Evolutionary conservation across 768 basidiomycete species (phyloP).

Genomic region (Suillus decipiens): DNA sequence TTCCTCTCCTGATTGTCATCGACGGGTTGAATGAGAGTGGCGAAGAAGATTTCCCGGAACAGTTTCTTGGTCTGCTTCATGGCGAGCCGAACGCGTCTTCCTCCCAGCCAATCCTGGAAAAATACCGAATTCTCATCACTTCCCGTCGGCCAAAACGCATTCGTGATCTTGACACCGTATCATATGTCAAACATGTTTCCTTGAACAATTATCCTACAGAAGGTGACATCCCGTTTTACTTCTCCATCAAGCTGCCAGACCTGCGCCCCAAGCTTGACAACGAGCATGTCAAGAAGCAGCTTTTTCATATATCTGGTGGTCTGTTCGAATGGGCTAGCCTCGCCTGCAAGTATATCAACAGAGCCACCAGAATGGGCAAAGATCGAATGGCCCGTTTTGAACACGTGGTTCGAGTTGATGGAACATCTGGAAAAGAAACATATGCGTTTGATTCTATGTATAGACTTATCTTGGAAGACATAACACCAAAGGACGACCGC

Average conservation of each 20-base stretch:
- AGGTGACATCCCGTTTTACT: constrained; percentile 9
- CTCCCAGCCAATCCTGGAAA: constrained; percentile 3
- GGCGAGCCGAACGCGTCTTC: background rate
- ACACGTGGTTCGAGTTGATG: background rate
- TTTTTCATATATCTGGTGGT: constrained; percentile 7
- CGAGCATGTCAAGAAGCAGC: background rate
- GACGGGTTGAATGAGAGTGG: constrained; percentile 26
- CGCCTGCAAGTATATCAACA: constrained; percentile 17
- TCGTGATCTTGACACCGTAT: constrained; percentile 7
- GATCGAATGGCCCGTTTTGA: constrained; percentile 3
- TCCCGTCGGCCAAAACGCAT: constrained; percentile 13
- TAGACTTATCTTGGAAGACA: background rate
- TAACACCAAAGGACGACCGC: constrained; percentile 3
- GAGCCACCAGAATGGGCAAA: background rate
- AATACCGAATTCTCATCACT: constrained; percentile 21
- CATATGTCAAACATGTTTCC: background rate
- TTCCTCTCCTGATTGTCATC: constrained; percentile 27
- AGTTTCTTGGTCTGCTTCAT: constrained; percentile 18
- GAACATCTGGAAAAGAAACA: background rate
- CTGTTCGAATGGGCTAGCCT: constrained; percentile 14
- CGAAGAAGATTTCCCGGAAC: constrained; percentile 4
- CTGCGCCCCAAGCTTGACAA: background rate
- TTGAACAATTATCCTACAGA: constrained; percentile 8
- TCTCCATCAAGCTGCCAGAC: background rate
- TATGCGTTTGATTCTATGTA: constrained; percentile 9